Base-by-base conservation (phyloP, 176 grass and related monocot species). In the Neostapfia colusana region DNA sequence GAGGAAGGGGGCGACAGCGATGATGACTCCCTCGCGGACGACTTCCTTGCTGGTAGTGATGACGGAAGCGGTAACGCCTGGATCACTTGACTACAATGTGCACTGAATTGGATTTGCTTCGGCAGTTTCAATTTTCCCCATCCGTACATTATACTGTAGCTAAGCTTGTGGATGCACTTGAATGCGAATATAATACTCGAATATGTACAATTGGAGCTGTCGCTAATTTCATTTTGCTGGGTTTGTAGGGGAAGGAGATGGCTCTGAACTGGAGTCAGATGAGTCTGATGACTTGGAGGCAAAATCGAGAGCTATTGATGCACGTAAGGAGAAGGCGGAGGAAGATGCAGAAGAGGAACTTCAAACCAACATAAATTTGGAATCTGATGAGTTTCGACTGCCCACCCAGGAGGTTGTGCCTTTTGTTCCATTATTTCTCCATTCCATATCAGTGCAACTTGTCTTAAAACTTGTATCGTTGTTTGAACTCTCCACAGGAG, bases 351-450 rank as follows among this genome's bases (percentile, higher is more conserved):
- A 77, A 10, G 89, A 84, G n/a, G 96, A 99, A 45, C 75, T 99
- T 80, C 34, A 67, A 80, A 78, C 81, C 70, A 99, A 95, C 67
- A 90, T 99, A 67, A 90, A 63, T 77, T 86, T 77, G 67, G 96
- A 99, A 66, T 90, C 74, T 75, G 92, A 99, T 73, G 92, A 95
- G 38, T 99, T 99, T 77, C 91, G 67, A 65, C 83, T 99, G 77
- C 96, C 96, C 35, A 99, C 83, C 1, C 42, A 80, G 41, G 96
- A 95, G 96, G 96, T 99, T 53, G 50, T 18, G 2, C 80, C 59
- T 21, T 69, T 40, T 24, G 9, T 74, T 70, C 3, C 45, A 31
- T 50, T 46, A 5, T 49, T 24, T 59, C n/a, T 63, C 11, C 44
- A 8, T 14, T 79, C 21, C 25, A 8, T 45, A 6, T 79, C 23